phyloP scores from a whole-genome alignment of 768 basidiomycete genomes.

The Serendipita vermifera region DNA sequence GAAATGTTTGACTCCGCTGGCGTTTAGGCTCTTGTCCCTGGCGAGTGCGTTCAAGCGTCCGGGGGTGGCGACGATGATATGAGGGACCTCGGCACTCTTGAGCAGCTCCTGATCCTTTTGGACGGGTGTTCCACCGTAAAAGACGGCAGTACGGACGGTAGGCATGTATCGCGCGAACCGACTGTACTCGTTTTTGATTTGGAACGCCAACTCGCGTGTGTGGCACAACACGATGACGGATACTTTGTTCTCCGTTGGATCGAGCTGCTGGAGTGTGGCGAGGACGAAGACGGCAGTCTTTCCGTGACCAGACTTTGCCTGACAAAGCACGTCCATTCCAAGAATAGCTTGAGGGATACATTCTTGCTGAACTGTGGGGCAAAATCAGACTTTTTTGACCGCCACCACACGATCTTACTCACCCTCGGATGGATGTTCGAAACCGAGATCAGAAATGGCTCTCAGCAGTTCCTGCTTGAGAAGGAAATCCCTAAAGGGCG shows the following conservation, averaged over 20 bases:
- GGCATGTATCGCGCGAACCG: slow-evolving; percentile 99
- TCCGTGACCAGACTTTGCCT: slow-evolving; percentile 97
- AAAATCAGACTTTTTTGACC: slow-evolving; percentile 7
- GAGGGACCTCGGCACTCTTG: slow-evolving; percentile 91
- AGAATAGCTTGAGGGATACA: slow-evolving; percentile 99
- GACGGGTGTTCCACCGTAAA: slow-evolving; percentile 94
- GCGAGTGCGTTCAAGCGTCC: slow-evolving; percentile 93
- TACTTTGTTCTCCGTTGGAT: slow-evolving; percentile 96
- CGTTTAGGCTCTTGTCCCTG: slow-evolving; percentile 89
- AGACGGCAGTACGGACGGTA: slow-evolving; percentile 91
- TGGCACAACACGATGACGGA: slow-evolving; percentile 97
- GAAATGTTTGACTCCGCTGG: slow-evolving; percentile 96
- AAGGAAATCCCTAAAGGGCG: slow-evolving; percentile 70
- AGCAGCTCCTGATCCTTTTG: slow-evolving; percentile 87
- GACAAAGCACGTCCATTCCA: slow-evolving; percentile 98
- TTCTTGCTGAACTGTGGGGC: slow-evolving; percentile 83
- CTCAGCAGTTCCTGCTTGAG: slow-evolving; percentile 94
- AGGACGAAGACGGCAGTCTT: slow-evolving; percentile 99
- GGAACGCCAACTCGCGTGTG: slow-evolving; percentile 97
- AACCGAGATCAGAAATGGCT: slow-evolving; percentile 98
- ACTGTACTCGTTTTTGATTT: slow-evolving; percentile 99
- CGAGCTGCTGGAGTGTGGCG: slow-evolving; percentile 93
- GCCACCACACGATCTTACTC: slow-evolving; percentile 16
- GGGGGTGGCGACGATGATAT: slow-evolving; percentile 97
- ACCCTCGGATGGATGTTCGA: slow-evolving; percentile 99